Base-by-base conservation (phyloP, 2,329 filamentous ascomycete genomes). In the Fusarium sp. region DNA sequence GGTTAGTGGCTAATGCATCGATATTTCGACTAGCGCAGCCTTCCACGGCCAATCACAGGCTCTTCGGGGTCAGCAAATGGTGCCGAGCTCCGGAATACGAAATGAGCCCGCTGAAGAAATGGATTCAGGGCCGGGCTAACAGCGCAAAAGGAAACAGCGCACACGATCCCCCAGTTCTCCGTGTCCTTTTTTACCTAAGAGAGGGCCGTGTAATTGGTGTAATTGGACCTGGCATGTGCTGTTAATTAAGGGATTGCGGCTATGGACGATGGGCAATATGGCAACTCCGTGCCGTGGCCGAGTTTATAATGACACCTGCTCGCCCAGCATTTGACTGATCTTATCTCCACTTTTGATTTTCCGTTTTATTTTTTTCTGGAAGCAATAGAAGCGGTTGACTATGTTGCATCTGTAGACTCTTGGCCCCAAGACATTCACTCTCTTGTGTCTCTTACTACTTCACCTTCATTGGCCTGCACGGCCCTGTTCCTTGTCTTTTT, bases 31-130 rank as follows among this genome's bases (percentile, higher is more conserved):
- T n/a, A n/a, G 33, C 33, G 7, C 7, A 8, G 33, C 6, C 7
- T 9, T 10, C 35, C 9, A 10, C 7, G 7, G 33, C 59, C 59
- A 62, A 62, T 62, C 17, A 43, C 1, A 5, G 7, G 1, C 1
- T 2, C 0, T 1, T 17, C 2, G 32, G 33, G 17, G 30, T 62
- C 62, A 62, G 35, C 51, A 62, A 32, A 43, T 26, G 56, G 56
- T 62, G 59, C 59, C 59, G 59, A 55, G 40, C 32, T 32, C 59
- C 59, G 59, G 30, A 62, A 62, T 53, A 62, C 59, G 59, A 62
- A 60, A 62, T 62, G 53, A 61, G 37, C 15, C n/a, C 37, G 39
- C 39, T 56, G 48, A 39, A 20, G 35, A 20, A 20, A 56, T 51
- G 41, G 39, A 28, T 24, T 24, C 24, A 24, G 24, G 24, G 24